These are phyloP conservation scores for Pisolithus thermaeus DNA, from an alignment of 1,284 basidiomycete genomes.

Conservation along the genomic window DNA sequence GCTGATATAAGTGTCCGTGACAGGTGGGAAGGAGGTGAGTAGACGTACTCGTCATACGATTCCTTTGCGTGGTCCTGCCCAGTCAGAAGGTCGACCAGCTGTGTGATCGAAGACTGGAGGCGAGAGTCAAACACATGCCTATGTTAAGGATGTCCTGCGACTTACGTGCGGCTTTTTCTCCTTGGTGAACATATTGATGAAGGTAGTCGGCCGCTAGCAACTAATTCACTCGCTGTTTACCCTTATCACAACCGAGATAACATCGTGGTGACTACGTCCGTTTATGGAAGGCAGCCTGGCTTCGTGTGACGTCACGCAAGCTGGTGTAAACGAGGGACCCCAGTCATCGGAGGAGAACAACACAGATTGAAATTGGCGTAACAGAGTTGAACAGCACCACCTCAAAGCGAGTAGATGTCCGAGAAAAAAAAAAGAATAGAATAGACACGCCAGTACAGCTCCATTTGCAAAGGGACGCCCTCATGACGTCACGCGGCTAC, in stretches of 20 bases:
- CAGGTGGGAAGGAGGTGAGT: background rate
- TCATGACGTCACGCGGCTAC: slow-evolving; percentile 1
- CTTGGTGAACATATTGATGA: slow-evolving; percentile 40
- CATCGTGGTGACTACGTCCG: background rate
- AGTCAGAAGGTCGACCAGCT: slow-evolving; percentile 88
- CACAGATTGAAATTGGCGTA: too few relatives aligned
- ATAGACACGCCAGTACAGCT: background rate
- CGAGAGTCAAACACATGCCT: slow-evolving; percentile 12
- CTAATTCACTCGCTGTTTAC: too few relatives aligned
- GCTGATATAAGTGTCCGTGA: background rate
- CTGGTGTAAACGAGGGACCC: background rate
- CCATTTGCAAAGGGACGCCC: background rate
- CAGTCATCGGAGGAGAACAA: too few relatives aligned
- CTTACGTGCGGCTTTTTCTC: slow-evolving; percentile 63
- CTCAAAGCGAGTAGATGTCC: too few relatives aligned
- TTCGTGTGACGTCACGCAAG: slow-evolving; percentile 5
- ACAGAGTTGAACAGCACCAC: too few relatives aligned
- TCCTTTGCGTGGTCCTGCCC: slow-evolving; percentile 66
- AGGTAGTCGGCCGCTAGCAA: too few relatives aligned
- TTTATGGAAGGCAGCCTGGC: slow-evolving; percentile 2
- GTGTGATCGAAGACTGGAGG: slow-evolving; percentile 73
- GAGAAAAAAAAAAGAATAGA: too few relatives aligned
- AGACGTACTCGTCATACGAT: slow-evolving; percentile 76
- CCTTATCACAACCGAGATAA: background rate
- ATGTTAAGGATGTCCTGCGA: slow-evolving; percentile 12